These are phyloP conservation scores for Phialocephala subalpina DNA, from an alignment of 2,329 filamentous ascomycete species.

Conservation along the genomic window DNA sequence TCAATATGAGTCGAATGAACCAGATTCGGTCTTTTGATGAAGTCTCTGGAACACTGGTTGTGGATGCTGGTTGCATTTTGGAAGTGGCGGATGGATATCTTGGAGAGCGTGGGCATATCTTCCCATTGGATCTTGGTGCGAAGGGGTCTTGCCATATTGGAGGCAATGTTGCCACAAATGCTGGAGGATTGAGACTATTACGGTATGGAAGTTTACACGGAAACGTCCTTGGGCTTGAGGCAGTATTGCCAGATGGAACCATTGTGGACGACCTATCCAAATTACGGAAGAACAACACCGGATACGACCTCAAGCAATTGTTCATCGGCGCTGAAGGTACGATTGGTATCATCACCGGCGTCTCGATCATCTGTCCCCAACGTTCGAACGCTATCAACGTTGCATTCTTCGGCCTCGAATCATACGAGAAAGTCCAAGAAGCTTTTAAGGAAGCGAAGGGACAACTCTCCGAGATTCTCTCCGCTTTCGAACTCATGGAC, in stretches of 20 bases:
- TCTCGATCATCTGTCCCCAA: slow-evolving; percentile 90
- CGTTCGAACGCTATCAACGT: slow-evolving; percentile 90
- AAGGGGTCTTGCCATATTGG: slow-evolving; percentile 98
- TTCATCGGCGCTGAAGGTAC: slow-evolving; percentile 97
- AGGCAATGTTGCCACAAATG: slow-evolving; percentile 95
- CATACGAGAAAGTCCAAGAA: slow-evolving; percentile 85
- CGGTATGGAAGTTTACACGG: slow-evolving; percentile 96
- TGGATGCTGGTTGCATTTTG: slow-evolving; percentile 89
- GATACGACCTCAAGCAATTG: slow-evolving; percentile 95
- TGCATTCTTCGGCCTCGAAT: slow-evolving; percentile 90
- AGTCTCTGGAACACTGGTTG: slow-evolving; percentile 88
- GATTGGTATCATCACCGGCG: slow-evolving; percentile 89
- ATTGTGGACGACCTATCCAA: slow-evolving; percentile 88
- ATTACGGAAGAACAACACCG: slow-evolving; percentile 97
- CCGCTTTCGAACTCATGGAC: slow-evolving; percentile 98
- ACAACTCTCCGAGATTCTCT: slow-evolving; percentile 93
- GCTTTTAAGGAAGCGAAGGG: slow-evolving; percentile 90
- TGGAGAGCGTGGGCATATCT: slow-evolving; percentile 84
- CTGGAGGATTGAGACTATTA: slow-evolving; percentile 87
- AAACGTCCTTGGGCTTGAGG: slow-evolving; percentile 90
- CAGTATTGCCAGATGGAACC: slow-evolving; percentile 91
- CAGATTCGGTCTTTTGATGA: slow-evolving; percentile 91
- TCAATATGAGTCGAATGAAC: slow-evolving; percentile 92
- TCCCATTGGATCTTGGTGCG: slow-evolving; percentile 95
- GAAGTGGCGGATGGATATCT: slow-evolving; percentile 89